Evolutionary conservation across 805 yeast genomes (phyloP).

Genomic region (Candida dajiaensis): DNA sequence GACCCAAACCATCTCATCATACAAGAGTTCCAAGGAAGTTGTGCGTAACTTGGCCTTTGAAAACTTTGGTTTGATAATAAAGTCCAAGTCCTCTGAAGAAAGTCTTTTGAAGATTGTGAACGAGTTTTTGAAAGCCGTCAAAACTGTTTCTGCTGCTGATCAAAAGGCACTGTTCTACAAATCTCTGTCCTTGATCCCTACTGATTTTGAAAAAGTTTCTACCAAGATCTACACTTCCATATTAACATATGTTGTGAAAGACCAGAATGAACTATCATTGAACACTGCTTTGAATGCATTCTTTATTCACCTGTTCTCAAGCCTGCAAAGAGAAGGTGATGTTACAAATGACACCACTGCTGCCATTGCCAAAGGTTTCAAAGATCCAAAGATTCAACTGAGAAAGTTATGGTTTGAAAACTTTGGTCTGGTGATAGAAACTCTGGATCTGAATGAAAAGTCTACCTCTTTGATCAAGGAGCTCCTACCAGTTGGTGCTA

Average conservation of each 20-base stretch:
- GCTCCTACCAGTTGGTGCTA: constrained; percentile 22
- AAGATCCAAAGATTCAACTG: constrained; percentile 56
- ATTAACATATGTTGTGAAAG: constrained; percentile 56
- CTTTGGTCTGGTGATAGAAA: constrained; percentile 33
- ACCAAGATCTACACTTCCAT: constrained; percentile 37
- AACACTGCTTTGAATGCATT: constrained; percentile 42
- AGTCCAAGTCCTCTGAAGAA: constrained; percentile 27
- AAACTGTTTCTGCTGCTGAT: constrained; percentile 57
- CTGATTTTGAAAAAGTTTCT: constrained; percentile 25
- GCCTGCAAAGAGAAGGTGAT: constrained; percentile 19
- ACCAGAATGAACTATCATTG: constrained; percentile 66
- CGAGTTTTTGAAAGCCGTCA: constrained; percentile 52
- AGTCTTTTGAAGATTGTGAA: constrained; percentile 34
- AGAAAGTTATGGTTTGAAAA: constrained; percentile 63
- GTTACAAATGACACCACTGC: constrained; percentile 20
- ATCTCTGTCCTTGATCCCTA: constrained; percentile 33
- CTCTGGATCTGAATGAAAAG: constrained; percentile 4
- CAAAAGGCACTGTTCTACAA: constrained; percentile 50
- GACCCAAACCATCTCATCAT: constrained; percentile 43
- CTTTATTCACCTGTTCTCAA: constrained; percentile 36
- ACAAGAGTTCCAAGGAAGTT: constrained; percentile 67
- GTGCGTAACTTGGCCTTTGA: constrained; percentile 36
- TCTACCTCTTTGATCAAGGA: constrained; percentile 14
- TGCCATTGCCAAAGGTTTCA: constrained; percentile 44
- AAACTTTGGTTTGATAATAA: constrained; percentile 26